Evolutionary conservation across 208 protist species (phyloP).

Genomic region (Acanthamoeba healyi): DNA sequence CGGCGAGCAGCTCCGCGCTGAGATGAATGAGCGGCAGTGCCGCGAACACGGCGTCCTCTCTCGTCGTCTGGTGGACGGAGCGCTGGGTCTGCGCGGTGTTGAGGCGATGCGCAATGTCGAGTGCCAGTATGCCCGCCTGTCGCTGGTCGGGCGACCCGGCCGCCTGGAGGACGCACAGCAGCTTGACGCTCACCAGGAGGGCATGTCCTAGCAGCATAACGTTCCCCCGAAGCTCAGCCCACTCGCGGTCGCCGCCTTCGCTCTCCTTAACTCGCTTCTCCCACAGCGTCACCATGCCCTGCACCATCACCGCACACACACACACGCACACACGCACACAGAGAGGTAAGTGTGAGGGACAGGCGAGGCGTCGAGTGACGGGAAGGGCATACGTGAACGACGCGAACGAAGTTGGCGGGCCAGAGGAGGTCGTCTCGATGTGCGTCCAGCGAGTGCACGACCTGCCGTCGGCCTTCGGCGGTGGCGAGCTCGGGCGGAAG

Average conservation of each 20-base stretch:
- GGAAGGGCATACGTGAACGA: background rate
- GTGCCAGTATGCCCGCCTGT: background rate
- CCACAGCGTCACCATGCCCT: background rate
- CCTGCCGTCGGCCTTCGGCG: background rate
- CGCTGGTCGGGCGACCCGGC: background rate
- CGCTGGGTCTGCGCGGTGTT: background rate
- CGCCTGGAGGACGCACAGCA: background rate
- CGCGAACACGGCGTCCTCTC: background rate
- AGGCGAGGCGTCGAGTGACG: background rate
- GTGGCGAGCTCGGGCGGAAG: background rate
- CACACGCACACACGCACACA: too few relatives aligned
- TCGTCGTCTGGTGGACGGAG: background rate
- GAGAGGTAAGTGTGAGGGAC: background rate
- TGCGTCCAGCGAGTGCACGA: background rate
- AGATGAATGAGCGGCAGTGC: background rate
- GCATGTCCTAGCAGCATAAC: background rate
- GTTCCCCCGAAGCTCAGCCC: background rate
- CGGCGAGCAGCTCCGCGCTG: background rate
- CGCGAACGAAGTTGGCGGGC: background rate
- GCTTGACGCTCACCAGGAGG: slow-evolving; percentile 27
- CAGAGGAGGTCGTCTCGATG: background rate
- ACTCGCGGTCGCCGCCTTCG: background rate
- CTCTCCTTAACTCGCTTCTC: background rate
- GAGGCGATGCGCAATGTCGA: slow-evolving; percentile 5
- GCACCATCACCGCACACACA: too few relatives aligned